Conservation (phyloP, 1,284 basidiomycete species). For the Rhodotorula sp. region DNA sequence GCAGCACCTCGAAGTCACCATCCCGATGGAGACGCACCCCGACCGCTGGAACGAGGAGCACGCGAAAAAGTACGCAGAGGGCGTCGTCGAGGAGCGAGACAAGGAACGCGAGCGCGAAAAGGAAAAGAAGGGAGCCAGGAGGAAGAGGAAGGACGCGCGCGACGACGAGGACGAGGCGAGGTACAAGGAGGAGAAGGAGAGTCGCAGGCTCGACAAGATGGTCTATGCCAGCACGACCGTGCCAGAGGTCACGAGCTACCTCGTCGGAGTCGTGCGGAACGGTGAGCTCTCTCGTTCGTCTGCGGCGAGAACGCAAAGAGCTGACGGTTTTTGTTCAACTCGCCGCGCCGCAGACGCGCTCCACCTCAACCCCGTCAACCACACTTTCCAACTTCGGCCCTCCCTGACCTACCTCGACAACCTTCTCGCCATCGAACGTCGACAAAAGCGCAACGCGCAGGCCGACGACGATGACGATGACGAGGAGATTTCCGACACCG, state of each 20-base stretch:
- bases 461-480: conserved; percentile 41
- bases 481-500: conserved; percentile 43
- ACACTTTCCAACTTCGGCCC: conserved; percentile 46
- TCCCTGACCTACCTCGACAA: conserved; percentile 46
- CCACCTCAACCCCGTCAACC: conserved; percentile 45
- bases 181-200: conserved; percentile 33
- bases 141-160: conserved; percentile 20
- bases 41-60: conserved; percentile 44
- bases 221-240: conserved; percentile 39
- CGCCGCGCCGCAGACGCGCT: conserved; percentile 39
- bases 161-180: conserved; percentile 33
- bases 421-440: conserved; percentile 39
- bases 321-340: neutral
- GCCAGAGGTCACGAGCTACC: conserved; percentile 47
- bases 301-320: neutral
- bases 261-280: conserved; percentile 44
- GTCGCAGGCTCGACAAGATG: conserved; percentile 42
- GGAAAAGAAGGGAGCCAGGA: conserved; percentile 16
- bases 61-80: conserved; percentile 41
- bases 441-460: conserved; percentile 36
- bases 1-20: conserved; percentile 43
- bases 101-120: conserved; percentile 24
- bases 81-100: conserved; percentile 38
- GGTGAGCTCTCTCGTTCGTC: conserved; percentile 21
- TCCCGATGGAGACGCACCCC: conserved; percentile 43